A percentile compares a stretch with the other conserved stretches of the same genome.
phyloP scores from a whole-genome alignment of 2,329 filamentous ascomycete genomes.

The Cercospora nicotianae region DNA sequence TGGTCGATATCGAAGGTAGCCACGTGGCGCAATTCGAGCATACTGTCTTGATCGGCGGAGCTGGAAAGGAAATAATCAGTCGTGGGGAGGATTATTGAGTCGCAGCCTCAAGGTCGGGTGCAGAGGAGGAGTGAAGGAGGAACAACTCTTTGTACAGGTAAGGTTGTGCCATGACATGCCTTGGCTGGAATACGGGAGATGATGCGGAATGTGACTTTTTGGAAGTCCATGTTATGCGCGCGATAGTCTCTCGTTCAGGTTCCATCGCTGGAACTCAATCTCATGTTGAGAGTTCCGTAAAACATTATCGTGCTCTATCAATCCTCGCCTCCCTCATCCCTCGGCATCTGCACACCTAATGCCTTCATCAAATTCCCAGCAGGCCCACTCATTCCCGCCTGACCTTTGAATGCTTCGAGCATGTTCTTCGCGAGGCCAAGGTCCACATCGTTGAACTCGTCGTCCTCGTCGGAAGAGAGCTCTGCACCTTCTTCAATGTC shows the following conservation, averaged over 20 bases:
- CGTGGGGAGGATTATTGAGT: conserved; percentile 18
- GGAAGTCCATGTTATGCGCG: neutral
- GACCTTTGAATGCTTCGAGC: conserved; percentile 87
- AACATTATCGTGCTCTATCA: neutral
- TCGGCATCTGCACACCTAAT: conserved; percentile 79
- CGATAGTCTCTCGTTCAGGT: neutral
- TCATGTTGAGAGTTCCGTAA: neutral
- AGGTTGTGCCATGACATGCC: neutral
- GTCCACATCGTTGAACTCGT: conserved; percentile 69
- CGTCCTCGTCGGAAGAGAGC: conserved; percentile 44
- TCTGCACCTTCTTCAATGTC: conserved; percentile 31
- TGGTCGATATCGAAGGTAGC: conserved; percentile 89
- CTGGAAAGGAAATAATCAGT: conserved; percentile 18
- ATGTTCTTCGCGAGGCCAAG: conserved; percentile 88
- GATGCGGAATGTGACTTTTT: neutral
- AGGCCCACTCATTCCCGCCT: conserved; percentile 81
- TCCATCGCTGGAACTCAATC: neutral
- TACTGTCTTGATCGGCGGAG: conserved; percentile 28
- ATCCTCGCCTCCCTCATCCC: conserved; percentile 62
- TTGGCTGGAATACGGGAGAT: conserved; percentile 12
- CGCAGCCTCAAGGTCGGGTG: neutral
- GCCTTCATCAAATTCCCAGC: conserved; percentile 82
- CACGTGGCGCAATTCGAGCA: conserved; percentile 95
- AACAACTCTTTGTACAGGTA: conserved; percentile 3
- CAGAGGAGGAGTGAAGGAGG: neutral